phyloP scores from a whole-genome alignment of 371 early-diverging fungal species.

The Mucor plumbeus region DNA sequence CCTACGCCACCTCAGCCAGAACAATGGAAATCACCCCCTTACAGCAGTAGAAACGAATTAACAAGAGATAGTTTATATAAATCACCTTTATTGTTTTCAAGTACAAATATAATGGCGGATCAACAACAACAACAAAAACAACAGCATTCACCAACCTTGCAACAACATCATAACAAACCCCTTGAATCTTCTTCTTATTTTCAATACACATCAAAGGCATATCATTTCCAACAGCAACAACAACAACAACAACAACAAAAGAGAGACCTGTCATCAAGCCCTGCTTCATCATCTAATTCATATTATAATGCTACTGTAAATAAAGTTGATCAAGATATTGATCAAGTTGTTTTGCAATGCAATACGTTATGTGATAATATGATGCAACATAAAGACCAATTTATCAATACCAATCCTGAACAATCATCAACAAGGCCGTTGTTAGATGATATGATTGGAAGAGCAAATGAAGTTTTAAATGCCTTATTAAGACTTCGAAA shows the following conservation, averaged over 20 bases:
- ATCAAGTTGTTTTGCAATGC: slow-evolving; percentile 37
- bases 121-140: slow-evolving; percentile 12
- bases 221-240: slow-evolving; percentile 1
- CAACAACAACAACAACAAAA: slow-evolving; percentile 6
- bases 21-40: slow-evolving; percentile 26
- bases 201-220: slow-evolving; percentile 12
- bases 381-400: slow-evolving; percentile 16
- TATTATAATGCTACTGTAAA: neutral
- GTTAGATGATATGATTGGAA: slow-evolving; percentile 50
- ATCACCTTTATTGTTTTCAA: slow-evolving; percentile 10
- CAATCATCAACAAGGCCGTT: slow-evolving; percentile 28
- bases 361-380: slow-evolving; percentile 39
- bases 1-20: slow-evolving; percentile 12
- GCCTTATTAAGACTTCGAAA: slow-evolving; percentile 49
- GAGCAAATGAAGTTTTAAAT: slow-evolving; percentile 50
- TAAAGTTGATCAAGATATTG: slow-evolving; percentile 3
- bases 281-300: neutral
- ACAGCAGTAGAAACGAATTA: slow-evolving; percentile 15
- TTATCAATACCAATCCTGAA: slow-evolving; percentile 5
- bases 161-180: slow-evolving; percentile 9
- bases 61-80: slow-evolving; percentile 10
- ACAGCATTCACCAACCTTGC: slow-evolving; percentile 4
- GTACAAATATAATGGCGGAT: neutral
- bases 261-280: neutral
- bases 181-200: slow-evolving; percentile 15